phyloP scores from a whole-genome alignment of 345 rosid genomes.

The Populus pruinosa region DNA sequence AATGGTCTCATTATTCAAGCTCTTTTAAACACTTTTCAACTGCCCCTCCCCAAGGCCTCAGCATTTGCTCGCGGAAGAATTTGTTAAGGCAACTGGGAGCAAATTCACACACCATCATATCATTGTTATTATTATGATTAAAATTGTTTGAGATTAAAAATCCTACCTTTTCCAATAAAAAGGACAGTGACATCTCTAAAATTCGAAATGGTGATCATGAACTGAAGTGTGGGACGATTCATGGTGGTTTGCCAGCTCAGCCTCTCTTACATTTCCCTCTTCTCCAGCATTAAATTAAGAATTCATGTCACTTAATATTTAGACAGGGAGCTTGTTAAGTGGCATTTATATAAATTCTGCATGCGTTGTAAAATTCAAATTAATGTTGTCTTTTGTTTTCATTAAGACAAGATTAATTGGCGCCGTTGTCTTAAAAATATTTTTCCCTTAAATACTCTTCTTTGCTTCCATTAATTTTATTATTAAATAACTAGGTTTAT shows the following conservation, averaged over 20 bases:
- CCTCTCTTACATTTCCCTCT: neutral
- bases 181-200: neutral
- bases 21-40: slow-evolving; percentile 17
- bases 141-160: neutral
- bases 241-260: neutral
- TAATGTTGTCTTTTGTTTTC: neutral
- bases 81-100: neutral
- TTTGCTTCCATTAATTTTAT: neutral
- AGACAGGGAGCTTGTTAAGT: neutral
- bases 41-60: neutral
- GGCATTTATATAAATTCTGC: neutral
- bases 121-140: too few species aligned
- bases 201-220: neutral
- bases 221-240: neutral
- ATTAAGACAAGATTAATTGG: neutral
- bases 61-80: too few species aligned
- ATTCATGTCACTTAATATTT: neutral
- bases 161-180: neutral
- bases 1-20: neutral
- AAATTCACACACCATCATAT: neutral
- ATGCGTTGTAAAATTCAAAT: neutral
- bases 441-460: too few species aligned
- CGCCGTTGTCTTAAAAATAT: neutral
- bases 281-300: neutral
- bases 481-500: neutral